Evolutionary conservation across 352 stramenopile species (phyloP).

Genomic region (Globisporangium megalacanthum): DNA sequence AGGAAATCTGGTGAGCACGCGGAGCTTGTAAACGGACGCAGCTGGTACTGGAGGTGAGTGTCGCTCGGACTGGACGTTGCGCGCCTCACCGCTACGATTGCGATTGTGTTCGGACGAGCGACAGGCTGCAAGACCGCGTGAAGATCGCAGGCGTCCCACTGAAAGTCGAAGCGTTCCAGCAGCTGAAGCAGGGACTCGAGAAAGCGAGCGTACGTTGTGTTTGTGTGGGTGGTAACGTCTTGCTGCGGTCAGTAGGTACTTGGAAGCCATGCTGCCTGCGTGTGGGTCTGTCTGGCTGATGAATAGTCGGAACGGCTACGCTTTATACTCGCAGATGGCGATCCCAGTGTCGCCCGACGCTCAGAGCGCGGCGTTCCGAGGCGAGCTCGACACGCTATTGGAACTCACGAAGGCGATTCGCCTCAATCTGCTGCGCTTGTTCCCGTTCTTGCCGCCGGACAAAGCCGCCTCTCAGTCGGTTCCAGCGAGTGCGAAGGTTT

Average conservation of each 20-base stretch:
- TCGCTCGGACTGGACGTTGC: not conserved
- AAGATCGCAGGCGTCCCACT: constrained; percentile 48
- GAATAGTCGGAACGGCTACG: not conserved
- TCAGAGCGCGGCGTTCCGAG: constrained; percentile 39
- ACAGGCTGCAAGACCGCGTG: constrained; percentile 59
- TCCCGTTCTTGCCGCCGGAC: constrained; percentile 46
- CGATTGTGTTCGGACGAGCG: too few species aligned
- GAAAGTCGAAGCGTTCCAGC: constrained; percentile 62
- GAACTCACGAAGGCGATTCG: constrained; percentile 40
- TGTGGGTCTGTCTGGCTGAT: not conserved
- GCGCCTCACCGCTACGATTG: not conserved
- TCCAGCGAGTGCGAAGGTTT: constrained; percentile 3
- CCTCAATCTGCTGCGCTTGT: constrained; percentile 44
- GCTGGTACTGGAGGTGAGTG: not conserved
- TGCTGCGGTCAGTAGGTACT: too few species aligned
- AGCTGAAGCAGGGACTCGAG: constrained; percentile 63
- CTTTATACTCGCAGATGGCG: constrained; percentile 33
- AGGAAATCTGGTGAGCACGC: constrained; percentile 58
- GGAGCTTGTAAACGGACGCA: not conserved
- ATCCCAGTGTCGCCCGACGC: constrained; percentile 43
- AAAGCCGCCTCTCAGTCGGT: constrained; percentile 7
- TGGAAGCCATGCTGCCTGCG: too few species aligned
- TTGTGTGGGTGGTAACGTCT: not conserved
- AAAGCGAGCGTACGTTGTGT: constrained; percentile 46
- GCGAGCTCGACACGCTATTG: constrained; percentile 54